Evolutionary conservation across 1,284 basidiomycete species (phyloP).

Genomic region (Inonotus hispidus): DNA sequence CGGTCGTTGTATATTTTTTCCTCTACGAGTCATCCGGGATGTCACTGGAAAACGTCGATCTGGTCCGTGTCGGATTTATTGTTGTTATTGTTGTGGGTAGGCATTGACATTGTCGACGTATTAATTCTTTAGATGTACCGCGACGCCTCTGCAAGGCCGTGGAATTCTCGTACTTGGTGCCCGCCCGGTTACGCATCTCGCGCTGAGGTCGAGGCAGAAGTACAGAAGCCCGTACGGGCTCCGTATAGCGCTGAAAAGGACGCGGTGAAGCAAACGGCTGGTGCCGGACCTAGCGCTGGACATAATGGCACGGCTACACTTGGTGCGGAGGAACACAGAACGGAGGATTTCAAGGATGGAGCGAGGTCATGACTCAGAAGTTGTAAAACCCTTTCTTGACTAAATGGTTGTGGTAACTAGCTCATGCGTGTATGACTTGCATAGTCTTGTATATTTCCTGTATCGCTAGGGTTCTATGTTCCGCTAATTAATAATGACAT

Average conservation of each 20-base stretch:
- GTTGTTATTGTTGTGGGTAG: neutral
- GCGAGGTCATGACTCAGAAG: neutral
- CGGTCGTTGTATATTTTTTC: conserved; percentile 69
- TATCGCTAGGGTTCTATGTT: no score
- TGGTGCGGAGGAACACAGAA: conserved; percentile 18
- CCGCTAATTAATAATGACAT: no score
- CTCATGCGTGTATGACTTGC: no score
- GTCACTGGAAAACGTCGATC: conserved; percentile 65
- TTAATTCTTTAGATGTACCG: conserved; percentile 61
- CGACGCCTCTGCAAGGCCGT: conserved; percentile 61
- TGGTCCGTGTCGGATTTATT: conserved; percentile 29
- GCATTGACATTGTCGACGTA: no score
- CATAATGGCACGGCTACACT: neutral
- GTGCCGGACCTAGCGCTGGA: conserved; percentile 5
- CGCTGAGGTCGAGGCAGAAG: conserved; percentile 36
- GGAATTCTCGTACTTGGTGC: conserved; percentile 56
- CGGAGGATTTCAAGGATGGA: conserved; percentile 22
- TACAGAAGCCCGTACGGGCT: conserved; percentile 13
- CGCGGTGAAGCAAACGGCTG: conserved; percentile 5
- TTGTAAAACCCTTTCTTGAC: no score
- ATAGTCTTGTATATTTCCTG: no score
- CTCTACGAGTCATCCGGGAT: conserved; percentile 72
- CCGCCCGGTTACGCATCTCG: conserved; percentile 44
- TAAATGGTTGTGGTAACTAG: no score
- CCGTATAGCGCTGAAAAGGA: neutral